phyloP scores from a whole-genome alignment of 2,329 filamentous ascomycete species.

The Fusarium mundagurra region DNA sequence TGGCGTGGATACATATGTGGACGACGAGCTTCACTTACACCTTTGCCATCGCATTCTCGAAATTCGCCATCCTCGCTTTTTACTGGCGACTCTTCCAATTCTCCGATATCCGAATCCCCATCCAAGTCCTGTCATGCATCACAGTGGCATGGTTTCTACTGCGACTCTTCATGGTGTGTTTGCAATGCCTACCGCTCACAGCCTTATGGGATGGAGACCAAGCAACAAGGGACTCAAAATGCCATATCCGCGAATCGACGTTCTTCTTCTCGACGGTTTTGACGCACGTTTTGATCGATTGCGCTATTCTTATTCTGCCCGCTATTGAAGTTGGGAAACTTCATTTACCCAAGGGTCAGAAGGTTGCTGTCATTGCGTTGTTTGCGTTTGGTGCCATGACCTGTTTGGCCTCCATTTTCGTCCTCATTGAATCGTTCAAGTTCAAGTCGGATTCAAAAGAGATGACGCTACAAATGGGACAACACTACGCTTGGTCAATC shows the following conservation, averaged over 20 bases:
- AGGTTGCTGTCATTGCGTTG: conserved; percentile 43
- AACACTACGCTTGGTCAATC: conserved; percentile 43
- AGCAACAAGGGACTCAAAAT: conserved; percentile 33
- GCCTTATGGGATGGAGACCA: conserved; percentile 47
- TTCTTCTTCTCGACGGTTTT: conserved; percentile 48
- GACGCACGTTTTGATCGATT: conserved; percentile 46
- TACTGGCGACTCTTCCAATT: conserved; percentile 47
- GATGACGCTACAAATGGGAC: conserved; percentile 39
- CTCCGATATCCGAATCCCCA: conserved; percentile 42
- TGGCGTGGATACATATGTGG: conserved; percentile 39
- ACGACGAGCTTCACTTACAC: conserved; percentile 43
- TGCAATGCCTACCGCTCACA: conserved; percentile 48
- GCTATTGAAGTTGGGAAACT: conserved; percentile 47
- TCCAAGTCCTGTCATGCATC: conserved; percentile 39
- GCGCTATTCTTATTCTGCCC: conserved; percentile 46
- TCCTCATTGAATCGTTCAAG: conserved; percentile 37
- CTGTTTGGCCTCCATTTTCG: conserved; percentile 43
- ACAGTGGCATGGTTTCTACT: conserved; percentile 43
- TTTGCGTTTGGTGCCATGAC: conserved; percentile 45
- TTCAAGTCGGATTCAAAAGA: conserved; percentile 38
- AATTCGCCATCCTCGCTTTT: conserved; percentile 44
- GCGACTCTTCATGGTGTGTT: conserved; percentile 45
- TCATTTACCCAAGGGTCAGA: conserved; percentile 41
- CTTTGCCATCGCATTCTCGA: conserved; percentile 43
- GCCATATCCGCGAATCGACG: conserved; percentile 44